Base-by-base conservation (phyloP, 768 basidiomycete species). In the Leucocoprinus sp. region DNA sequence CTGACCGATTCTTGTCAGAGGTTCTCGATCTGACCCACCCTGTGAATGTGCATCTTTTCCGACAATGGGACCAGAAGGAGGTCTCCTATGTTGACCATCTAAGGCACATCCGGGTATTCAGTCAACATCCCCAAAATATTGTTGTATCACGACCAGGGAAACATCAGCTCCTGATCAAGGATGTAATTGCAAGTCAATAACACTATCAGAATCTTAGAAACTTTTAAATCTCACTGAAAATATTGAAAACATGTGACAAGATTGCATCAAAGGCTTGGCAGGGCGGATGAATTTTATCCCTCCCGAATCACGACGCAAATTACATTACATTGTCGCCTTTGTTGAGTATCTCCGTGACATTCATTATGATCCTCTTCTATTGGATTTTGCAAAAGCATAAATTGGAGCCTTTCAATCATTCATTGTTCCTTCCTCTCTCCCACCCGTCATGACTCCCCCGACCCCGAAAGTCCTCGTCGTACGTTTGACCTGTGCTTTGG, bases 61-160 rank as follows among this genome's bases (percentile, higher is more conserved):
- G 84, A 31, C 64, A 66, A 48, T 92, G 89, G 89, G 84, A 90
- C 54, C 80, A 84, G 52, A 78, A 75, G 49, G 84, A 88, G 54
- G 64, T 77, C 3, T 75, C 82, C 4, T 92, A 74, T 59, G 70
- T 84, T 31, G 72, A 84, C 42, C 69, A 80, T 12, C 68, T 92
- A 42, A 81, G 84, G 34, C 86, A 83, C 61, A 76, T 90, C 50
- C 79, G 85, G 46, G 80, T 92, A 62, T 81, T 70, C 40, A 80
- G 82, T 57, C 59, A 62, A 14, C 63, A 76, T 37, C 75, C 77
- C 0, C 60, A 67, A 1, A 45, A 63, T 5, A 56, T 65, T 14
- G 59, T 79, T 26, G 64, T 86, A 8, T 78, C 84, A 11, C 73
- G 69, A 49, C 72, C 72, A 21, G 86, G 86, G 11, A 75, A 70